phyloP scores from a whole-genome alignment of 805 yeast genomes.

The Starmerella potacharoeniae region DNA sequence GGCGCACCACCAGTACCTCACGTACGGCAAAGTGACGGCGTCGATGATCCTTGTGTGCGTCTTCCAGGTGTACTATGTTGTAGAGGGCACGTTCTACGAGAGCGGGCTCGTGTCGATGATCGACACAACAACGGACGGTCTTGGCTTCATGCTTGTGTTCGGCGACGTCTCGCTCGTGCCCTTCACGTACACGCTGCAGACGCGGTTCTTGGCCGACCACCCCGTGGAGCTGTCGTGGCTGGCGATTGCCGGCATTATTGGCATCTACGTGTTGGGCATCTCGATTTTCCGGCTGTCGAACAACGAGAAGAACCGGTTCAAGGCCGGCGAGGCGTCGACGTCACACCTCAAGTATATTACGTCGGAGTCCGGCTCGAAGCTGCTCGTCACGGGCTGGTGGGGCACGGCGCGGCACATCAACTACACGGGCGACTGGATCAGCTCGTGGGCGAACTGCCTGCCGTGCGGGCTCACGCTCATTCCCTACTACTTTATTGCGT shows the following conservation, averaged over 20 bases:
- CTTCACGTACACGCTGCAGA: slow-evolving; percentile 76
- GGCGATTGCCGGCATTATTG: slow-evolving; percentile 34
- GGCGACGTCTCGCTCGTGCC: slow-evolving; percentile 93
- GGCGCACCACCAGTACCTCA: slow-evolving; percentile 66
- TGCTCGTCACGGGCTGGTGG: slow-evolving; percentile 95
- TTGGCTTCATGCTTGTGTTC: slow-evolving; percentile 90
- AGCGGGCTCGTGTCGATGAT: slow-evolving; percentile 87
- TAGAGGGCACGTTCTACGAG: slow-evolving; percentile 89
- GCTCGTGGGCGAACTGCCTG: slow-evolving; percentile 85
- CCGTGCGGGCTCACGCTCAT: slow-evolving; percentile 74
- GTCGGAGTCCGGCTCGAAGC: slow-evolving; percentile 65
- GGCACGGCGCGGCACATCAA: slow-evolving; percentile 82
- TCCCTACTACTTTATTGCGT: slow-evolving; percentile 77
- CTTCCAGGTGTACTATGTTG: slow-evolving; percentile 68
- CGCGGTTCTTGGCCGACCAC: slow-evolving; percentile 63
- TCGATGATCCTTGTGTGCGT: slow-evolving; percentile 58
- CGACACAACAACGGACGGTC: slow-evolving; percentile 92
- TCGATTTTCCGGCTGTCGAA: slow-evolving; percentile 77
- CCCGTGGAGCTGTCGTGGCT: slow-evolving; percentile 43
- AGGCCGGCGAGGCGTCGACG: slow-evolving; percentile 56
- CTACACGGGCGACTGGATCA: slow-evolving; percentile 90
- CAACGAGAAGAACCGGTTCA: slow-evolving; percentile 72
- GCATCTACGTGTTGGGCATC: slow-evolving; percentile 51
- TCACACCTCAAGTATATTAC: slow-evolving; percentile 55
- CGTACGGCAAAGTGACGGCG: slow-evolving; percentile 49